phyloP scores from a whole-genome alignment of 768 basidiomycete species.

The Baorangia bicolor region DNA sequence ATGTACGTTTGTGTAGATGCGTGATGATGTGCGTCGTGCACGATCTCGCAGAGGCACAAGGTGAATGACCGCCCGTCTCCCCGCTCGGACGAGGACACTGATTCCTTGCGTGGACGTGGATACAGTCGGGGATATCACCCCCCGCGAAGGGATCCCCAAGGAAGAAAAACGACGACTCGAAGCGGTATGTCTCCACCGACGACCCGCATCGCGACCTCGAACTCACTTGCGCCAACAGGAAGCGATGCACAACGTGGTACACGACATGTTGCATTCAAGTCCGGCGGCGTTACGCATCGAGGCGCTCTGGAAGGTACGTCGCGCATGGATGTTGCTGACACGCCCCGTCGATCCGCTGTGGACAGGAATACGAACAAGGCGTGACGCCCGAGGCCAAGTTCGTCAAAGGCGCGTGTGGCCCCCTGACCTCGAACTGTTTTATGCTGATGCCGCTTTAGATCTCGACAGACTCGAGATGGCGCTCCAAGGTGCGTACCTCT shows the following conservation, averaged over 20 bases:
- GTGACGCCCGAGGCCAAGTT: slow-evolving; percentile 74
- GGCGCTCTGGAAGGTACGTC: slow-evolving; percentile 60
- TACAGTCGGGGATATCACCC: slow-evolving; percentile 90
- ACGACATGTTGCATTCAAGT: slow-evolving; percentile 83
- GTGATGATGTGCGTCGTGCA: slow-evolving; percentile 92
- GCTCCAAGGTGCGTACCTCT: slow-evolving; percentile 56
- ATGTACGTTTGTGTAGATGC: slow-evolving; percentile 40
- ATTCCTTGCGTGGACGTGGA: too few relatives aligned
- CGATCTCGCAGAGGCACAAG: slow-evolving; percentile 95
- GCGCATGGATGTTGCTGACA: not conserved
- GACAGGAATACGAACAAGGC: slow-evolving; percentile 84
- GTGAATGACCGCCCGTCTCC: slow-evolving; percentile 32
- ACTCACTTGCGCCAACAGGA: slow-evolving; percentile 43
- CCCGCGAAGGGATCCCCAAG: slow-evolving; percentile 82
- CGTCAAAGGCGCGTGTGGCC: slow-evolving; percentile 65
- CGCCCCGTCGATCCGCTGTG: not conserved
- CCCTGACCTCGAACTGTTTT: too few relatives aligned
- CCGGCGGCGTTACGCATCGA: slow-evolving; percentile 67
- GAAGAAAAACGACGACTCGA: slow-evolving; percentile 78
- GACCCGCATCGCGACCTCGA: not conserved
- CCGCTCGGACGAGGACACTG: not conserved
- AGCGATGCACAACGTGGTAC: slow-evolving; percentile 87
- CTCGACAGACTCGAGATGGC: slow-evolving; percentile 89
- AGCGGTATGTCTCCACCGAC: slow-evolving; percentile 42
- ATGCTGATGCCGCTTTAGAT: slow-evolving; percentile 48